Base-by-base conservation (phyloP, 306 rosid species). In the Dalbergia cultrata region DNA sequence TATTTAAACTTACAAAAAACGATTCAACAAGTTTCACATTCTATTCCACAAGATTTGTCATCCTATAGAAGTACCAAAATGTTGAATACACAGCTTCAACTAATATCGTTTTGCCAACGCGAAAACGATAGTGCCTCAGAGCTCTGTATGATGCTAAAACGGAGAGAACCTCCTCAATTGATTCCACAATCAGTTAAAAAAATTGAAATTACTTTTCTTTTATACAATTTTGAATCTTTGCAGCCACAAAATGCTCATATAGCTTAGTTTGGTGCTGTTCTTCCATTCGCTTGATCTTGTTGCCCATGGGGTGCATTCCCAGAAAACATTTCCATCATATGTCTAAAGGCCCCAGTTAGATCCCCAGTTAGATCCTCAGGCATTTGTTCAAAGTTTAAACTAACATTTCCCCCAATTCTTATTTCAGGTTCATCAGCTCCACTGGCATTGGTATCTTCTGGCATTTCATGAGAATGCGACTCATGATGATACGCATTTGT, bases 311-410 rank as follows among this genome's bases (percentile, higher is more conserved):
- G 58, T 10, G 80, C 84, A 61, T 76, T 70, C 72, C 94, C 90
- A 4, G 94, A 79, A 16, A 91, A 88, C 92, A 93, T 88, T 68
- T 88, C 92, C 94, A 93, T 89, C 85, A 91, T 62, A 49, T 92
- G 84, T 75, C 90, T 86, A 60, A 95, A 71, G 58, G 90, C 89
- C 16, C 95, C 94, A 3, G 86, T 17, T 53, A n/a, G n/a, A n/a
- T n/a, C 89, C 16, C 95, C 94, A 3, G 86, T 17, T 26, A 95
- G 52, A 5, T 89, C 90, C 87, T 86, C 92, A 4, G 97, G 95
- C 82, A 92, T 84, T 74, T 89, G 88, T 0, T 85, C 93, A 18
- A 91, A 37, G 86, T 90, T 88, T 53, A 95, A 37, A 83, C 78
- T 86, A 58, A 89, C 44, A 81, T 84, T 84, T 18, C 90, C 87